Base-by-base conservation (phyloP, 345 rosid genomes). In the Linum tenue region DNA sequence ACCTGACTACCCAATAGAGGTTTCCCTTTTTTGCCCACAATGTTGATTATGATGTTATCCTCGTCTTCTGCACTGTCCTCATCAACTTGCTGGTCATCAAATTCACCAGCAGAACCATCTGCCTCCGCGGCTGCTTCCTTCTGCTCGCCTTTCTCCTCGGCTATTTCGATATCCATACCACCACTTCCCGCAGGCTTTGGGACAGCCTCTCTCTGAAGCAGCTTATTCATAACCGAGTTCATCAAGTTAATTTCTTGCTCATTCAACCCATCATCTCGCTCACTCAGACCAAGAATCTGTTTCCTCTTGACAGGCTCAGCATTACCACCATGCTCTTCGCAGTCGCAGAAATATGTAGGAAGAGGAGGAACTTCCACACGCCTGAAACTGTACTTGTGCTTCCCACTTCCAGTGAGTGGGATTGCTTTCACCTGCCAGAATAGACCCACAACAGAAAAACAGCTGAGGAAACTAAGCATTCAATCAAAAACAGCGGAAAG, bases 361-460 rank as follows among this genome's bases (percentile, higher is more conserved):
- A 84, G 48, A 38, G 90, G 60, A 39, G 84, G 82, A 67, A 72
- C 79, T 60, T 75, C 72, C 56, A 85, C 77, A 63, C 85, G 86
- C 70, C 87, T 88, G 74, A 88, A 91, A 62, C 97, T 91, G 80
- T 91, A 91, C 58, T 76, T 90, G 75, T 88, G 97, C 79, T 88
- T 94, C 4, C 97, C 97, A 50, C 88, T 84, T 71, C 99, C 99
- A 74, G 63, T 77, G 17, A 84, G 65, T 57, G 95, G 90, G 79
- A 88, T 40, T 55, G 83, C 56, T 77, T 88, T 90, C 72, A 90
- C 73, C 96, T 90, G 77, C 64, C 77, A 14, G 66, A 68, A 43
- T 73, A 39, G 17, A 15, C 37, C 59, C 31, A 56, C 31, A 57
- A 57, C 37, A 22, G 37, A 57, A 57, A 57, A 22, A n/a, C 35